A percentile compares a stretch with the other conserved stretches of the same genome.
Conservation (phyloP, 192 early-diverging fungal species). For the Coemansia sp. region DNA sequence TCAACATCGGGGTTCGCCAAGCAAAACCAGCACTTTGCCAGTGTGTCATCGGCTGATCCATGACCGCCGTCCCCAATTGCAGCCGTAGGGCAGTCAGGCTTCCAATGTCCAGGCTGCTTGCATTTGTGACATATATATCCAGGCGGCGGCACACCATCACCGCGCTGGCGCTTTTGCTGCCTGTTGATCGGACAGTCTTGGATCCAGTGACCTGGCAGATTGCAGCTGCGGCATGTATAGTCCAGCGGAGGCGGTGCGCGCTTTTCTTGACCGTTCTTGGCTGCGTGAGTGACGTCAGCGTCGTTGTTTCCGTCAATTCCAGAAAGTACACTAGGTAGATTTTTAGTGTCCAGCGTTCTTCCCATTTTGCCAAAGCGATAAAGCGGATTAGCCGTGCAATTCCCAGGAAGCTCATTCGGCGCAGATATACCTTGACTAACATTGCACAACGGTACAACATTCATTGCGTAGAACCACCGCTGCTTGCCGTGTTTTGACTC, state of each 20-base stretch:
- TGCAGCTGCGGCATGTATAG: constrained; percentile 65
- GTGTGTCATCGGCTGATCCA: constrained; percentile 28
- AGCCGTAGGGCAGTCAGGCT: constrained; percentile 48
- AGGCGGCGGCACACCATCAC: constrained; percentile 35
- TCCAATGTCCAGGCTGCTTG: constrained; percentile 57
- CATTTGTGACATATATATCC: constrained; percentile 57
- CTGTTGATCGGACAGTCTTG: constrained; percentile 60
- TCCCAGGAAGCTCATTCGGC: constrained; percentile 42
- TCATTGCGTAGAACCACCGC: constrained; percentile 93
- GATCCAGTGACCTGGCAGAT: constrained; percentile 65
- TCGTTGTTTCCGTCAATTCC: constrained; percentile 52
- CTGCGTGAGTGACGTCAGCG: constrained; percentile 47
- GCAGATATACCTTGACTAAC: constrained; percentile 31
- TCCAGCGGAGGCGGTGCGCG: constrained; percentile 48
- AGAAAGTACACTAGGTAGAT: constrained; percentile 14
- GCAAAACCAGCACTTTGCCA: constrained; percentile 88
- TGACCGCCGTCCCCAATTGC: constrained; percentile 5
- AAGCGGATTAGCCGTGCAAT: constrained; percentile 61
- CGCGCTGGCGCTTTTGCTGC: constrained; percentile 38
- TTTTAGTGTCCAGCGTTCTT: constrained; percentile 20
- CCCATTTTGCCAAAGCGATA: constrained; percentile 21
- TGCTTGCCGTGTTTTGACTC: constrained; percentile 62
- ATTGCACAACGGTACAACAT: constrained; percentile 65
- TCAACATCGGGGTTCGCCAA: constrained; percentile 85
- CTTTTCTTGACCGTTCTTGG: constrained; percentile 12